These are phyloP conservation scores for Irpex sp. DNA, from an alignment of 1,284 basidiomycete species.

Conservation along the genomic window DNA sequence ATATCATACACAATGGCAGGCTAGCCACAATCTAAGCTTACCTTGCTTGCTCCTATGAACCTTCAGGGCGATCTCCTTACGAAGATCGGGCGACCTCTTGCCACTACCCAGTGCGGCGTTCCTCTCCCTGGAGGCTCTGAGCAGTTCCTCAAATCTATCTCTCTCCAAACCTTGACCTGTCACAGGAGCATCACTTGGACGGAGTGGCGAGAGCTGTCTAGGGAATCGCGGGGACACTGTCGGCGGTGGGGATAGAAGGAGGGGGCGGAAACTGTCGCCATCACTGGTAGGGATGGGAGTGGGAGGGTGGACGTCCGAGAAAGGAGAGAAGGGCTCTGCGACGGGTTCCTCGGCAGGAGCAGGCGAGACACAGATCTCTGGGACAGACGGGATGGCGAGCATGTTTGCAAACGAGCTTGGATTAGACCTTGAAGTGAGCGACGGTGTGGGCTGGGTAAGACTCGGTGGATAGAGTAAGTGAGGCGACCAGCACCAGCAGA, in stretches of 20 bases:
- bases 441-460: constrained; percentile 13
- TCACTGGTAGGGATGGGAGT: constrained; percentile 18
- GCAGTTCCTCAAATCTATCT: constrained; percentile 59
- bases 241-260: constrained; percentile 57
- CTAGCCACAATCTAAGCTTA: constrained; percentile 31
- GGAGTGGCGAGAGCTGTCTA: constrained; percentile 49
- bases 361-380: constrained; percentile 64
- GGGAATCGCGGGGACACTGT: constrained; percentile 34
- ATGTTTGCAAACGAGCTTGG: constrained; percentile 28
- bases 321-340: constrained; percentile 61
- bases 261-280: constrained; percentile 50
- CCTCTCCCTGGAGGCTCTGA: constrained; percentile 54
- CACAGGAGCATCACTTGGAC: constrained; percentile 34
- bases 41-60: constrained; percentile 72
- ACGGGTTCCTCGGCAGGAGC: constrained; percentile 49
- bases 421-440: constrained; percentile 18
- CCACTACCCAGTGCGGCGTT: constrained; percentile 38
- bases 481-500: constrained; percentile 45
- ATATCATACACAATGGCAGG: constrained; percentile 1
- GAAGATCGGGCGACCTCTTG: constrained; percentile 55
- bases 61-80: constrained; percentile 71
- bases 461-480: constrained; percentile 11
- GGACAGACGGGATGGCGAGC: constrained; percentile 46
- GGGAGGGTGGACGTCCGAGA: constrained; percentile 46
- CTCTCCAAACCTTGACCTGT: constrained; percentile 54